Evolutionary conservation across 768 basidiomycete species (phyloP), one percentile per base, ranked within the genome.

Genomic region (Calocera viscosa): DNA sequence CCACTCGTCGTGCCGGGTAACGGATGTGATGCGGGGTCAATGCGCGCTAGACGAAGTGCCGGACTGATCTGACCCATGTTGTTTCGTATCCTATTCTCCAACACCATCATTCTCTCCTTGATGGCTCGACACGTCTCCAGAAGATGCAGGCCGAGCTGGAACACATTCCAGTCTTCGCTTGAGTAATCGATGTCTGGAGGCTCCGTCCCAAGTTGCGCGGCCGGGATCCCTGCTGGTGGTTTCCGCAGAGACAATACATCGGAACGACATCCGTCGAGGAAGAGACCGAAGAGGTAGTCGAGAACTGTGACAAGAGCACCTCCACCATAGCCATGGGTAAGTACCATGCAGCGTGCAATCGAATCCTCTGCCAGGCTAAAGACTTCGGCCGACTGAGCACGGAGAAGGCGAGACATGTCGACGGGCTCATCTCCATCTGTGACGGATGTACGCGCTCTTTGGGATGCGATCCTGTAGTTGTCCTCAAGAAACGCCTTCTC

Each of bases 251-350:
- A 19, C 72, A 65, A 16, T 69, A 68, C 12, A 38, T 32, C 64
- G 66, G 70, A 49, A 39, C 70, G 69, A 40, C 69, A 64, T 32
- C 43, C 67, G n/a, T 70, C 70, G 28, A 94, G 80, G 72, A 96
- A 94, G 0, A 82, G 78, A 32, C 82, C 78, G 68, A 96, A 80
- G 67, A 88, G 83, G 8, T 80, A 77, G 73, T 95, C 91, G 34
- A 95, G 73, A 0, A 91, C 84, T 38, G 83, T 80, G 24, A 97
- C 79, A 19, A 95, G 82, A 5, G 87, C 89, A 1, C 81, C 78
- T 0, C 85, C 80, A 3, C 88, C 95, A 73, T 91, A 97, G 0
- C 95, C 95, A 73, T 95, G 87, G 1, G 95, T 97, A 74, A 99
- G 89, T 0, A 80, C 78, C 41, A 83, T 78, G 73, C 89, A 92